Evolutionary conservation across 2,329 filamentous ascomycete genomes (phyloP).

Genomic region (Colletotrichum australisinense): DNA sequence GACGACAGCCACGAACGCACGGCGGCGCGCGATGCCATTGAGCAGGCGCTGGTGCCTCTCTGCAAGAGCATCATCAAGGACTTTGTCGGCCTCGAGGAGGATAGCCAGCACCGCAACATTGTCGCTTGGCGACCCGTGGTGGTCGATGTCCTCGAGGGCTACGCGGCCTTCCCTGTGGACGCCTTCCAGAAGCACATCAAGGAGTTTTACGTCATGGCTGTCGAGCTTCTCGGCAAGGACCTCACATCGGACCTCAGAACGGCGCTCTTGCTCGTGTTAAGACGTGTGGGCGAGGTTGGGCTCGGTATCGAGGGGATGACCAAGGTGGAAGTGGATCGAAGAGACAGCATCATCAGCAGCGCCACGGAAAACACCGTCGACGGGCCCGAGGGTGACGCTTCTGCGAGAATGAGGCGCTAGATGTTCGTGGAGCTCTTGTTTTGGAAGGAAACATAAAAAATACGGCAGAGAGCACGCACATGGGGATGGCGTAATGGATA

Average conservation of each 20-base stretch:
- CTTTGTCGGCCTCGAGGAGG: constrained; percentile 90
- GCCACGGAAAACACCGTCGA: constrained; percentile 43
- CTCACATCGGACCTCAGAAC: constrained; percentile 82
- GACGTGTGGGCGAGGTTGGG: constrained; percentile 84
- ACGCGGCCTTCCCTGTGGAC: constrained; percentile 81
- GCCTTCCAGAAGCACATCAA: constrained; percentile 84
- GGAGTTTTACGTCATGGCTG: constrained; percentile 86
- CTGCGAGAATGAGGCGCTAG: constrained; percentile 42
- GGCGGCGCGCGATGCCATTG: constrained; percentile 83
- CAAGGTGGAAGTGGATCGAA: constrained; percentile 45
- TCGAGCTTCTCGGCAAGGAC: constrained; percentile 86
- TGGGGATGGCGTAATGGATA: constrained; percentile 31
- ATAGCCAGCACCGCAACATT: constrained; percentile 96
- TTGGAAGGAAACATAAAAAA: background rate
- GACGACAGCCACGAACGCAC: constrained; percentile 87
- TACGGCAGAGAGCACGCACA: background rate
- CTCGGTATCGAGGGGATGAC: constrained; percentile 67
- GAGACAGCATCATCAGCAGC: constrained; percentile 54
- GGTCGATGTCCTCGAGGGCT: constrained; percentile 95
- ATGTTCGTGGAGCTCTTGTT: background rate
- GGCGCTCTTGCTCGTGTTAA: constrained; percentile 81
- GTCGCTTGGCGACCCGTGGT: constrained; percentile 97
- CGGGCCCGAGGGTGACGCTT: constrained; percentile 43
- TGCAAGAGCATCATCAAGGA: constrained; percentile 93
- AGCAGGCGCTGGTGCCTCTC: constrained; percentile 90